phyloP scores from a whole-genome alignment of 2,329 filamentous ascomycete species.

The Aspergillus tubingensis region DNA sequence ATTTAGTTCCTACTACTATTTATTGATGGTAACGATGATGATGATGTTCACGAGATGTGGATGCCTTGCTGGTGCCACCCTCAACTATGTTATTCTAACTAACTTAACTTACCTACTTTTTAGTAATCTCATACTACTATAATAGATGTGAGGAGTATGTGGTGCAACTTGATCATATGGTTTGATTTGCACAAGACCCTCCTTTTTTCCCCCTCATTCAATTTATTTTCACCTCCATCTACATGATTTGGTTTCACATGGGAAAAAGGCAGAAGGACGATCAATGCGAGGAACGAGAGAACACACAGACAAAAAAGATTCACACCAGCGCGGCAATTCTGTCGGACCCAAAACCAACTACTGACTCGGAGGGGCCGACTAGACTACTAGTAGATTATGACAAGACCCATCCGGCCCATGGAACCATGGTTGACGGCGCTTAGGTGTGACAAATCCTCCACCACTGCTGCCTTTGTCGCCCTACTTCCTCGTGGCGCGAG shows the following conservation, averaged over 20 bases:
- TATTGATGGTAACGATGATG: background rate
- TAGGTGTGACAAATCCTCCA: slow-evolving; percentile 3
- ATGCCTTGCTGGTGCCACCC: background rate
- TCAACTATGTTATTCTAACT: background rate
- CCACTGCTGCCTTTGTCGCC: background rate
- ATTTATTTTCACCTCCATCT: no score
- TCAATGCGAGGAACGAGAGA: no score
- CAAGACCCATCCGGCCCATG: background rate
- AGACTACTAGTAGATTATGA: background rate
- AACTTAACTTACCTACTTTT: background rate
- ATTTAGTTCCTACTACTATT: no score
- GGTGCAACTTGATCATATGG: background rate
- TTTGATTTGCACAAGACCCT: background rate
- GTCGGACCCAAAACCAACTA: no score
- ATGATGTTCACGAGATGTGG: background rate
- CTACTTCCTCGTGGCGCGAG: background rate
- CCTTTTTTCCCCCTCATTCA: background rate
- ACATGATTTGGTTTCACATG: no score
- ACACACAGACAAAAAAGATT: no score
- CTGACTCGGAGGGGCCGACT: background rate
- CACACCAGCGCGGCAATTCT: no score
- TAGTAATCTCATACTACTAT: no score
- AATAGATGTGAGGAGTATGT: background rate
- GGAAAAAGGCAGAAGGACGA: no score
- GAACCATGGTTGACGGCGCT: slow-evolving; percentile 1